Conservation (phyloP, 257 asterid genomes). For the Rhazya stricta region DNA sequence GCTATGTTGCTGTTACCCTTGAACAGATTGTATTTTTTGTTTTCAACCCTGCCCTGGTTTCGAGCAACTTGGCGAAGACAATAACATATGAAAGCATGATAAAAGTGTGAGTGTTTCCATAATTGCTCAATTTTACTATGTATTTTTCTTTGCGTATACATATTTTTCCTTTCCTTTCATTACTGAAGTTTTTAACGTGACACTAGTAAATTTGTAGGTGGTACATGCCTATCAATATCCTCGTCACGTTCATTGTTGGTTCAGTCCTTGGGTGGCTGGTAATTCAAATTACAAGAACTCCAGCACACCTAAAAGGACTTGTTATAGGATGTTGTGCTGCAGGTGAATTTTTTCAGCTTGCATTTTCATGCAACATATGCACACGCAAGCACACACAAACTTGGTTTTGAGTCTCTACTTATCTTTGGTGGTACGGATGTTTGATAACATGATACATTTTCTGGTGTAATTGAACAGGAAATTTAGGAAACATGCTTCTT, state of each 20-base stretch:
- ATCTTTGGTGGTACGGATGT: too few relatives aligned
- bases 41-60: constrained; percentile 73
- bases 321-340: constrained; percentile 84
- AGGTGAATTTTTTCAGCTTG: constrained; percentile 33
- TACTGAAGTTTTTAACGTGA: constrained; percentile 3
- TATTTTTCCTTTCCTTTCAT: not conserved
- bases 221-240: constrained; percentile 90
- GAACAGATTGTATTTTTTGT: constrained; percentile 68
- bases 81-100: constrained; percentile 71
- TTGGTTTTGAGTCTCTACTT: not conserved
- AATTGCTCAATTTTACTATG: not conserved
- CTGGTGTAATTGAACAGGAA: constrained; percentile 43
- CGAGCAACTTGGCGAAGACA: constrained; percentile 77
- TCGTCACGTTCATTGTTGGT: constrained; percentile 70
- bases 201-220: constrained; percentile 47
- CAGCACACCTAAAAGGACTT: constrained; percentile 73
- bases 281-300: constrained; percentile 60
- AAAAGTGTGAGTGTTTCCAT: constrained; percentile 47
- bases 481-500: constrained; percentile 79
- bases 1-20: not conserved
- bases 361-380: constrained; percentile 4
- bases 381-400: not conserved
- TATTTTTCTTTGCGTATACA: not conserved
- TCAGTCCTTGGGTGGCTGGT: constrained; percentile 76
- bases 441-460: constrained; percentile 5